Evolutionary conservation across 1,139 yeast species (phyloP), one percentile per base, ranked within the genome.

Genomic region (Blastobotrys malaysiensis): DNA sequence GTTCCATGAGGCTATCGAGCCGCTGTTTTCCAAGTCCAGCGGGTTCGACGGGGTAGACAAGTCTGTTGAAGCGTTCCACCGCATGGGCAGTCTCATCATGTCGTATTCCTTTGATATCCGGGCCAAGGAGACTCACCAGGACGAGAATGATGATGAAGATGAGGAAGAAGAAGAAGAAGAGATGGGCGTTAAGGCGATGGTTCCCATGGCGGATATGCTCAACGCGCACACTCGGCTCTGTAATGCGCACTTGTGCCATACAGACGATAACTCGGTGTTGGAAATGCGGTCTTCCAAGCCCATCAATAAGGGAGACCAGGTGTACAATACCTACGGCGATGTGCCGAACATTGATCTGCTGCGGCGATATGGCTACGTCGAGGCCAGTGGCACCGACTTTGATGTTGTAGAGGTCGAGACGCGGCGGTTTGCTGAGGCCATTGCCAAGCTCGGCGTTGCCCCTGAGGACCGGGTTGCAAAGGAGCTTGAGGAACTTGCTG

Each of bases 361-460:
- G 55, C 80, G 99, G 63, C 78, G 96, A 54, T 93, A 91, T 62
- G 99, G 99, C 0, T 93, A 88, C 64, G 95, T 88, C 20, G 97
- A 93, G 69, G 69, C 75, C 56, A 77, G 77, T 11, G 91, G 91
- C 0, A 88, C 96, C 0, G 80, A 79, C 52, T 82, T 75, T 66
- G 98, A 93, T 67, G 86, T 88, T 62, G 97, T 86, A 6, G 98
- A 93, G 67, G 65, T 93, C 26, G 52, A 58, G 7, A 63, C 61
- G 20, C 57, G 59, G 21, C 55, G 63, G 44, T 58, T 70, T 31
- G 62, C 57, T 11, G 57, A 58, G 14, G 58, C 62, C 4, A 53
- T 59, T 9, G 54, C 49, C 27, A 50, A 51, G 14, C 49, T 49
- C 6, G 50, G 51, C 7, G 45, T 54, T 50, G 52, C 61, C 11